A percentile compares a stretch with the other conserved stretches of the same genome.
These are phyloP conservation scores for Fusarium phyllophilum DNA, from an alignment of 2,329 filamentous ascomycete genomes.

Conservation along the genomic window DNA sequence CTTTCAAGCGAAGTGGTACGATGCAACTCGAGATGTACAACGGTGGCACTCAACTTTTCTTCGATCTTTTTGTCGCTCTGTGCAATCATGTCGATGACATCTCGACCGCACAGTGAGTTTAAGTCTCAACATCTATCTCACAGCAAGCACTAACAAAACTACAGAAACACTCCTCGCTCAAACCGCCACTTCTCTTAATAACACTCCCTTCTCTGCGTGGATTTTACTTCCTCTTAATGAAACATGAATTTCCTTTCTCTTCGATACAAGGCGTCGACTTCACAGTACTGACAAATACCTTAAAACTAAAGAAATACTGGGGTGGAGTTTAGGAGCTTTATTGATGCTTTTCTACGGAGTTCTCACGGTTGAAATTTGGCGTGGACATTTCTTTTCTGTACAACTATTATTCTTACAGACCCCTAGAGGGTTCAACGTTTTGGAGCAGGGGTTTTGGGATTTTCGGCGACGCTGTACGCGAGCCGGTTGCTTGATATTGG, in stretches of 20 bases:
- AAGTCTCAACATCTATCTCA: background rate
- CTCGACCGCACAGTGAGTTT: slow-evolving; percentile 64
- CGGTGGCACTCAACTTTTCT: slow-evolving; percentile 85
- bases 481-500: slow-evolving; percentile 3
- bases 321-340: slow-evolving; percentile 27
- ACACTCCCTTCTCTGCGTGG: background rate
- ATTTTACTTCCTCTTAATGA: slow-evolving; percentile 39
- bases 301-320: slow-evolving; percentile 34
- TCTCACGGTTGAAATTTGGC: slow-evolving; percentile 16
- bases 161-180: slow-evolving; percentile 57
- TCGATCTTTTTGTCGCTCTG: slow-evolving; percentile 92
- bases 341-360: slow-evolving; percentile 24
- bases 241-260: slow-evolving; percentile 18
- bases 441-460: slow-evolving; percentile 24
- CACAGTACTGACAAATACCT: slow-evolving; percentile 21
- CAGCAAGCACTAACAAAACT: background rate
- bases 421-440: slow-evolving; percentile 13
- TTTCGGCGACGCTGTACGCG: slow-evolving; percentile 9
- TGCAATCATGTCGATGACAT: slow-evolving; percentile 88
- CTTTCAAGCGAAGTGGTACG: slow-evolving; percentile 92
- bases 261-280: slow-evolving; percentile 20
- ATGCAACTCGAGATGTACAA: slow-evolving; percentile 96
- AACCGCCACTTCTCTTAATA: slow-evolving; percentile 54
- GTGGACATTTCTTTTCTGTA: slow-evolving; percentile 45
- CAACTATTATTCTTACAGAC: slow-evolving; percentile 46